Evolutionary conservation across 176 grass and related monocot species (phyloP).

Genomic region (Musa schizocarpa): DNA sequence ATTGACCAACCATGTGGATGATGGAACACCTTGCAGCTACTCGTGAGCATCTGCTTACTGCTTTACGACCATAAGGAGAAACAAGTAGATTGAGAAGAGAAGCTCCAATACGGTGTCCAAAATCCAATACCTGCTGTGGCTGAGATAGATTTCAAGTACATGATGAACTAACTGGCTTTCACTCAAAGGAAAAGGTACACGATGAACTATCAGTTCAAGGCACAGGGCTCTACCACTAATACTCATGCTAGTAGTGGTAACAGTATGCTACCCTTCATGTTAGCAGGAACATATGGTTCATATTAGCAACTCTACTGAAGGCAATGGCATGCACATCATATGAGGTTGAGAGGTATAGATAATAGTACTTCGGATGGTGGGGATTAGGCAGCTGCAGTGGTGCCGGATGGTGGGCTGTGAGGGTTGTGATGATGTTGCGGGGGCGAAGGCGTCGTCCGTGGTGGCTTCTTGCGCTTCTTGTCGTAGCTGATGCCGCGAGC

Average conservation of each 20-base stretch:
- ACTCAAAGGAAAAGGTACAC: neutral
- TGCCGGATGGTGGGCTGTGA: neutral
- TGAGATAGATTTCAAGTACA: neutral
- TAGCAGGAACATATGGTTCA: no score
- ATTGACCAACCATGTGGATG: neutral
- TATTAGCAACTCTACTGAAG: no score
- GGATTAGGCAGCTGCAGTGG: neutral
- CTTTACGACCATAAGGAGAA: neutral
- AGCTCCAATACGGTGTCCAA: no score
- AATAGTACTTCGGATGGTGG: neutral
- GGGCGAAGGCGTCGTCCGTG: neutral
- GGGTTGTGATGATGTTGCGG: neutral
- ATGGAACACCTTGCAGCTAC: neutral
- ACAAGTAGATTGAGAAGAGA: neutral
- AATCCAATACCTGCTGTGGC: no score
- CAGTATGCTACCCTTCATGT: neutral
- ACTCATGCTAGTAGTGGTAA: neutral
- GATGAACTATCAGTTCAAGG: neutral
- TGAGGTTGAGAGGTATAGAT: neutral
- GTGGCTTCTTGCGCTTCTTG: slow-evolving; percentile 12
- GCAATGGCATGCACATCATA: no score
- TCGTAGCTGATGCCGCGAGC: slow-evolving; percentile 71
- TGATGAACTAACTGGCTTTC: neutral
- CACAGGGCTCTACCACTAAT: neutral
- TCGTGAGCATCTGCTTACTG: neutral